Evolutionary conservation across 371 early-diverging fungal genomes (phyloP).

Genomic region (Mucor circinelloides): DNA sequence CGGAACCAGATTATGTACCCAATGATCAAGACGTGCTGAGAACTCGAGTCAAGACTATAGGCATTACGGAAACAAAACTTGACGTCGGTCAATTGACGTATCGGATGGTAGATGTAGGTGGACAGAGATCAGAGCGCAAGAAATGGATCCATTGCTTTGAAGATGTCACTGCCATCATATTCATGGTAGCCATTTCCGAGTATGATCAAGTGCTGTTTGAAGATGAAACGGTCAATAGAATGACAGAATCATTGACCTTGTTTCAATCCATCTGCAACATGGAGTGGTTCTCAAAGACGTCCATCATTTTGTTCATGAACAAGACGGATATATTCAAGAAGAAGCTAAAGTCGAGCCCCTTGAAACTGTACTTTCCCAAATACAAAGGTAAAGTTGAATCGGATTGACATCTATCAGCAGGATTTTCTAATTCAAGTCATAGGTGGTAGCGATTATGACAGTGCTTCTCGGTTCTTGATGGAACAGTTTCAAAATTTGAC

Average conservation of each 20-base stretch:
- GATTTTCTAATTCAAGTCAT: neutral
- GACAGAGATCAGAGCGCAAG: slow-evolving; percentile 84
- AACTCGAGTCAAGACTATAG: slow-evolving; percentile 77
- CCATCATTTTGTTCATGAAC: slow-evolving; percentile 79
- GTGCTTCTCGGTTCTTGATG: slow-evolving; percentile 34
- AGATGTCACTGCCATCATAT: slow-evolving; percentile 89
- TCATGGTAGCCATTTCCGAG: slow-evolving; percentile 85
- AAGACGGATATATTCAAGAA: slow-evolving; percentile 76
- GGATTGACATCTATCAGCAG: neutral
- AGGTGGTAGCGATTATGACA: slow-evolving; percentile 64
- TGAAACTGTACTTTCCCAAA: slow-evolving; percentile 69
- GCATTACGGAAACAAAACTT: slow-evolving; percentile 81
- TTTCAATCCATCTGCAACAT: slow-evolving; percentile 71
- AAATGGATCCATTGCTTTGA: slow-evolving; percentile 94
- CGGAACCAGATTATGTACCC: slow-evolving; percentile 66
- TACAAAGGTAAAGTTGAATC: slow-evolving; percentile 34
- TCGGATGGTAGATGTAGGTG: slow-evolving; percentile 91
- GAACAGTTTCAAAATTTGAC: slow-evolving; percentile 24
- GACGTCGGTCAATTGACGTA: slow-evolving; percentile 73
- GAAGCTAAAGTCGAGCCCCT: slow-evolving; percentile 60
- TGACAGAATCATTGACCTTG: slow-evolving; percentile 61
- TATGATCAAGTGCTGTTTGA: slow-evolving; percentile 91
- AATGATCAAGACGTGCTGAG: slow-evolving; percentile 79
- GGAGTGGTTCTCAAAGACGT: slow-evolving; percentile 69
- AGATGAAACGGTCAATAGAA: slow-evolving; percentile 71